phyloP scores from a whole-genome alignment of 129 eudicot species.

The Lonicera japonica region DNA sequence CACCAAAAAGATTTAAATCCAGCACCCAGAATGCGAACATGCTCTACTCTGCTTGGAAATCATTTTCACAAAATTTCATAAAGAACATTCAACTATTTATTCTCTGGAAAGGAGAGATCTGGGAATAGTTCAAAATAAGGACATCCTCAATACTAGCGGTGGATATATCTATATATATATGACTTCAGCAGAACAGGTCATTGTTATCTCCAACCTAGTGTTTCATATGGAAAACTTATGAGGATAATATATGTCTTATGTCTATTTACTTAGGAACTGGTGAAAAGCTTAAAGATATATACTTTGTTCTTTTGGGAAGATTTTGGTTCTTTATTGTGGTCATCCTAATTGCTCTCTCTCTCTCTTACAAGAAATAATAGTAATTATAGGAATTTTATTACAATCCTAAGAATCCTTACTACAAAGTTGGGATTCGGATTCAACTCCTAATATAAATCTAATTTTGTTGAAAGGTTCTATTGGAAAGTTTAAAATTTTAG shows the following conservation, averaged over 20 bases:
- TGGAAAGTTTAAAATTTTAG: neutral
- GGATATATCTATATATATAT: too few species aligned
- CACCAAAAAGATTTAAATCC: too few species aligned
- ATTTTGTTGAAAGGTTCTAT: neutral
- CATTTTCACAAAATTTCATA: too few species aligned
- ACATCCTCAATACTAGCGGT: too few species aligned
- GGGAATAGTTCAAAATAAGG: too few species aligned
- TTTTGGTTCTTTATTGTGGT: neutral
- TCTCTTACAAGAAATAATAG: neutral
- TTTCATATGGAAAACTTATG: neutral
- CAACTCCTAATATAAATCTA: neutral
- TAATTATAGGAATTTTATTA: neutral
- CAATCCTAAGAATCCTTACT: neutral
- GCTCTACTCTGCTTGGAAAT: too few species aligned
- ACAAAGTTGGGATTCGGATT: neutral
- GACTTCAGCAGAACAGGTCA: too few species aligned
- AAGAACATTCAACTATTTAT: too few species aligned
- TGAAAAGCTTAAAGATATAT: neutral
- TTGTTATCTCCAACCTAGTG: too few species aligned
- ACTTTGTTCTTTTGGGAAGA: neutral
- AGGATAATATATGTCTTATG: neutral
- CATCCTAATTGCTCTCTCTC: neutral
- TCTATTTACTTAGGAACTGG: neutral
- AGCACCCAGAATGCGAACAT: too few species aligned
- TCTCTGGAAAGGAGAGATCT: too few species aligned